Evolutionary conservation across 2,329 filamentous ascomycete species (phyloP).

Genomic region (Monilinia laxa): DNA sequence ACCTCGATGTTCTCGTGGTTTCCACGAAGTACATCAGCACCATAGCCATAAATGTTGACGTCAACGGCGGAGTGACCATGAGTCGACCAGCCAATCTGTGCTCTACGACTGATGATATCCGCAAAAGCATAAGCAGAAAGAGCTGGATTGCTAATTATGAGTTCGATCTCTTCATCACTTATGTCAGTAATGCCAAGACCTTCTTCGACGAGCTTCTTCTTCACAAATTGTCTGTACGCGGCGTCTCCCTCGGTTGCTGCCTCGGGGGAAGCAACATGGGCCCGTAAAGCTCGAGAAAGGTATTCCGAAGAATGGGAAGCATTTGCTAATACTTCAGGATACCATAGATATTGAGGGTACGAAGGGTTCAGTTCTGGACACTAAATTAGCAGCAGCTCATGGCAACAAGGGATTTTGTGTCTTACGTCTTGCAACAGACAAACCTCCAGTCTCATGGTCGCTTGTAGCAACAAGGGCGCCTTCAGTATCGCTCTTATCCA

Average conservation of each 20-base stretch:
- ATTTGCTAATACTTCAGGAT: conserved; percentile 77
- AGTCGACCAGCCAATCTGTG: conserved; percentile 90
- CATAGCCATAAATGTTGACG: conserved; percentile 88
- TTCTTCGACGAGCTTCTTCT: conserved; percentile 62
- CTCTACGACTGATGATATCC: conserved; percentile 81
- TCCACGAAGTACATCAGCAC: conserved; percentile 66
- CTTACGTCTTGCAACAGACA: conserved; percentile 76
- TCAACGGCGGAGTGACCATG: conserved; percentile 93
- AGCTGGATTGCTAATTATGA: conserved; percentile 59
- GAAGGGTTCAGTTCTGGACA: conserved; percentile 53
- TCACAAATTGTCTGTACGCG: conserved; percentile 60
- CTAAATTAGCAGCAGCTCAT: conserved; percentile 13
- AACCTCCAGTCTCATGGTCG: conserved; percentile 93
- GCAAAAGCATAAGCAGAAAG: conserved; percentile 63
- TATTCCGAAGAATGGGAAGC: conserved; percentile 73
- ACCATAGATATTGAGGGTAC: conserved; percentile 76
- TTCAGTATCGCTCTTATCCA: conserved; percentile 69
- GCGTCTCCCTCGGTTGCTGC: conserved; percentile 35
- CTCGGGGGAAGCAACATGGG: conserved; percentile 50
- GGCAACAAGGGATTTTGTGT: conserved; percentile 20
- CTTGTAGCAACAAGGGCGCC: conserved; percentile 86
- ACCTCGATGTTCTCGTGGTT: conserved; percentile 97
- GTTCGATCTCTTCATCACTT: conserved; percentile 66
- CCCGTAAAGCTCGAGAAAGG: conserved; percentile 60
- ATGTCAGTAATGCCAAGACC: conserved; percentile 78